Base-by-base conservation (phyloP, 495 filamentous ascomycete species). In the Penicillium dipodomyicola region DNA sequence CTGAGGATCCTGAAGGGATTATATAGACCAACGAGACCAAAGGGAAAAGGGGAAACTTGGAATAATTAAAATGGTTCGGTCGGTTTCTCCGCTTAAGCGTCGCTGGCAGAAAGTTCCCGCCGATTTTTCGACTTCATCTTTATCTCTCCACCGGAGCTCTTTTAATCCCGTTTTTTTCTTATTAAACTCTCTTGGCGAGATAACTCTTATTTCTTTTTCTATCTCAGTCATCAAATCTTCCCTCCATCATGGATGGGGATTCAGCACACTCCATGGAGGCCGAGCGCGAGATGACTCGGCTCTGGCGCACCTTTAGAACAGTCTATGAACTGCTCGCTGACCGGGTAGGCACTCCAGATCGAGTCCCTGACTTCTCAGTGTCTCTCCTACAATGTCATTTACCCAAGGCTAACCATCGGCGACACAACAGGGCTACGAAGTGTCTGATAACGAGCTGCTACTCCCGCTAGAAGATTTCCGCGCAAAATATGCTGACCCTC, bases 221-320 rank as follows among this genome's bases (percentile, higher is more conserved):
- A n/a, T 37, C 37, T 42, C 27, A 15, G 27, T 35, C 23, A 30
- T 44, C 41, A 17, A 41, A 6, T 23, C 23, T n/a, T 22, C 22
- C 23, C 43, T 60, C 63, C 57, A 65, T 41, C 40, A 83, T 84
- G 80, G 78, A 82, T 30, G 84, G 85, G 25, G 78, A 86, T 32
- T 75, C 75, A 45, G 64, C 69, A 42, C 63, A 70, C 54, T 79
- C 74, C 46, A 82, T 55, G 44, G 84, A 85, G 46, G 77, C 84
- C 63, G 83, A 87, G 53, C 82, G 86, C 70, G 85, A 87, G 65
- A 75, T 86, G 59, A 85, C 86, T 56, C 80, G 82, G 59, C 82
- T 93, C 47, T 96, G 91, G 91, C 88, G 91, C 72, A 89, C 88
- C 64, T 93, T 89, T 87, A 79, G 83, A 67, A 96, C 91, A 3